Percentiles rank a stretch among this genome's conserved stretches.
Evolutionary conservation across 768 basidiomycete genomes (phyloP).

Genomic region (Agrocybe praecox): DNA sequence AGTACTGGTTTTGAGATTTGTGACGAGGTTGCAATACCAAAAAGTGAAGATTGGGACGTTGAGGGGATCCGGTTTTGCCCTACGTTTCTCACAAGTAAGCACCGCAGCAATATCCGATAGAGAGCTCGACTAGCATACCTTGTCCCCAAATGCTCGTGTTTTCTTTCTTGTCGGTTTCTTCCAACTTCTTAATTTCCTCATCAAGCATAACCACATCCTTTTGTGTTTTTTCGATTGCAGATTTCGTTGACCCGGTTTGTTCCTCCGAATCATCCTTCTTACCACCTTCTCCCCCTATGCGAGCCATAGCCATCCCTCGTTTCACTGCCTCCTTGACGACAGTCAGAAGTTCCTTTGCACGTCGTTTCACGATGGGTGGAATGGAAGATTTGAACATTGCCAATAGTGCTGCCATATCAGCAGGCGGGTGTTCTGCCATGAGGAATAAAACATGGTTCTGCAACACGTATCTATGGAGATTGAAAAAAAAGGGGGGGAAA

Average conservation of each 20-base stretch:
- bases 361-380: conserved; percentile 63
- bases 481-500: neutral
- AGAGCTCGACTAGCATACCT: conserved; percentile 19
- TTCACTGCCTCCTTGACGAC: conserved; percentile 57
- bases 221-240: neutral
- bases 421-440: conserved; percentile 71
- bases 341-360: conserved; percentile 64
- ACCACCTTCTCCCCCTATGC: neutral
- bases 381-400: conserved; percentile 54
- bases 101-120: conserved; percentile 1
- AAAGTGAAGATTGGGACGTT: conserved; percentile 29
- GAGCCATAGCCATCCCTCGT: conserved; percentile 22
- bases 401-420: conserved; percentile 63
- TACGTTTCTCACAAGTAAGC: conserved; percentile 3
- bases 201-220: conserved; percentile 23
- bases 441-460: conserved; percentile 76
- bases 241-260: neutral
- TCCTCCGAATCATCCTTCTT: conserved; percentile 5
- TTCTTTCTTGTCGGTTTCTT: conserved; percentile 8
- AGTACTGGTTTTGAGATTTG: conserved; percentile 3
- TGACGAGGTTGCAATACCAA: conserved; percentile 22
- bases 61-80: conserved; percentile 6
- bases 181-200: conserved; percentile 19
- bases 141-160: conserved; percentile 29
- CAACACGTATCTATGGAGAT: conserved; percentile 60